phyloP scores from a whole-genome alignment of 176 grass and related monocot genomes.

The Alloteropsis semialata region DNA sequence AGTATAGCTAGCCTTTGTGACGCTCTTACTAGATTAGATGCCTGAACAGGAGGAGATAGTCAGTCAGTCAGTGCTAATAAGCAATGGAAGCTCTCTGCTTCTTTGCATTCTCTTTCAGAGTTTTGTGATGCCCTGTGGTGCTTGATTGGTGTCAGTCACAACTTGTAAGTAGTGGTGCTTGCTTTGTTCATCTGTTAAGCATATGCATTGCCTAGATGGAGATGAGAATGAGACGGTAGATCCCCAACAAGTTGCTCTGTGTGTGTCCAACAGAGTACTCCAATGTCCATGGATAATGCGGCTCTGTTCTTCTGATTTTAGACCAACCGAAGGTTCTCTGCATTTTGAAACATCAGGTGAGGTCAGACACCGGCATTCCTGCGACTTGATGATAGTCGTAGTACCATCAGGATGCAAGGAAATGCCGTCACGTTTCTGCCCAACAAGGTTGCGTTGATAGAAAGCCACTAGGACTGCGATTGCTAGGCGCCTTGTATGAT shows the following conservation, averaged over 20 bases:
- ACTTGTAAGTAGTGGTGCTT: not conserved
- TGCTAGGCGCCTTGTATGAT: not conserved
- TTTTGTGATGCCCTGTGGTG: constrained; percentile 3
- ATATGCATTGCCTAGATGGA: constrained; percentile 11
- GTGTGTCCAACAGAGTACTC: too few species aligned
- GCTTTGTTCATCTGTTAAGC: constrained; percentile 28
- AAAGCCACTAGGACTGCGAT: constrained; percentile 23
- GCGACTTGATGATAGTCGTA: not conserved
- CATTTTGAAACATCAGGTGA: not conserved
- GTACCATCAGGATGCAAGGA: not conserved
- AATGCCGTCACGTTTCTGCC: constrained; percentile 35
- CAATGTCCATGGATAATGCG: not conserved
- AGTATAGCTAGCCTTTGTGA: constrained; percentile 29
- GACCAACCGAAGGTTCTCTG: not conserved
- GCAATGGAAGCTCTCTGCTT: not conserved
- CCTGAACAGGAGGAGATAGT: not conserved
- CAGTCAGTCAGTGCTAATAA: not conserved
- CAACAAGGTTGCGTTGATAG: constrained; percentile 18
- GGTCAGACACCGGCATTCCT: not conserved
- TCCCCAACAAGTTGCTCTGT: not conserved
- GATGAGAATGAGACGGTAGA: not conserved
- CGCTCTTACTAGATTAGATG: constrained; percentile 13
- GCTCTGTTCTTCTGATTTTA: not conserved
- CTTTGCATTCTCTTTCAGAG: not conserved
- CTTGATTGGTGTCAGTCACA: not conserved